Evolutionary conservation across 164 flowering plant genomes (phyloP), one percentile per base, ranked within the genome.

Genomic region (Aristolochia californica): DNA sequence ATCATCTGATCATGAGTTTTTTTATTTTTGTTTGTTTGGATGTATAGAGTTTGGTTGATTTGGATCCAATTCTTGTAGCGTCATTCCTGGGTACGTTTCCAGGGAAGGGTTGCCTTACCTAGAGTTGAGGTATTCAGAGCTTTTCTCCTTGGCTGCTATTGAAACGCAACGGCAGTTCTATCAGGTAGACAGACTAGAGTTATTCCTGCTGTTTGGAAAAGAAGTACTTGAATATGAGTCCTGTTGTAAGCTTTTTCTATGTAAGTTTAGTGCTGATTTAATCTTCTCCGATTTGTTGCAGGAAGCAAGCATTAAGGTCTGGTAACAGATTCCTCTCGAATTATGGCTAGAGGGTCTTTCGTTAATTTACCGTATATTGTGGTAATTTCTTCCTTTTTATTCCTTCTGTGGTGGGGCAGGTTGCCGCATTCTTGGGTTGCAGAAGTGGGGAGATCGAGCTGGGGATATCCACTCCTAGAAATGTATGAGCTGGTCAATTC

Each of bases 251-350:
- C n/a, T n/a, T n/a, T n/a, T n/a, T 13, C 15, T 5, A 14, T 20
- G 25, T 47, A 13, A 52, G 57, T 24, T 45, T 27, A 20, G 44
- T 55, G 56, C 63, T 63, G 26, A 57, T 43, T 34, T 34, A 18
- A 44, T 48, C 20, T 43, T 51, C 25, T 62, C 20, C 11, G 21
- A 50, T 0, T 43, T 54, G 40, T 61, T 56, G 17, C 90, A 89
- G 97, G 94, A 70, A 75, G 88, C 86, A 23, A 65, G 81, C 66
- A 83, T 90, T 59, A 81, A 87, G 97, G 97, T 89, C 38, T 48
- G 73, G 55, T 10, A 12, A 21, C 4, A 7, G 9, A 18, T 16
- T 4, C 25, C 23, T 15, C 28, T 23, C 30, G 10, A 5, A 0
- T 45, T 18, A 56, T 24, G 54, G 54, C 28, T 22, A 11, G 26